Evolutionary conservation across 2,329 filamentous ascomycete genomes (phyloP).

Genomic region (Phoma sp.): DNA sequence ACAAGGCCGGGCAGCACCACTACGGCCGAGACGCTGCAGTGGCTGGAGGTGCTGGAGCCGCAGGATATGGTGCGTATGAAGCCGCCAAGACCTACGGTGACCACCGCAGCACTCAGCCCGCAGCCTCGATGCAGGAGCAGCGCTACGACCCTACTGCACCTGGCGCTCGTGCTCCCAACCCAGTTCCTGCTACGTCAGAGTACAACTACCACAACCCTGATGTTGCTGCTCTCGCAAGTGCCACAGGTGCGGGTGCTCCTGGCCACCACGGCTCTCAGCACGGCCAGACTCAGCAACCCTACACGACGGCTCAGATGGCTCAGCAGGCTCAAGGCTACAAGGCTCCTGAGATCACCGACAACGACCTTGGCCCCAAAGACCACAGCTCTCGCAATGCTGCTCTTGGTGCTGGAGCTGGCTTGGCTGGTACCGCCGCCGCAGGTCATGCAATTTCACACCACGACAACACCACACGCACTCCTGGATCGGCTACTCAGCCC

Average conservation of each 20-base stretch:
- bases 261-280: neutral
- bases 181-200: conserved; percentile 27
- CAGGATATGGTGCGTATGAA: conserved; percentile 45
- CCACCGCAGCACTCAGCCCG: conserved; percentile 38
- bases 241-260: neutral
- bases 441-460: conserved; percentile 11
- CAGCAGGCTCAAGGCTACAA: conserved; percentile 11
- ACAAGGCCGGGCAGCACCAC: conserved; percentile 28
- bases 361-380: conserved; percentile 9
- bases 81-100: conserved; percentile 36
- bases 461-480: neutral
- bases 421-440: conserved; percentile 11
- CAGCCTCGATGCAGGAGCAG: conserved; percentile 40
- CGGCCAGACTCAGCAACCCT: conserved; percentile 7
- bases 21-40: too few relatives aligned
- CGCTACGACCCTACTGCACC: conserved; percentile 36
- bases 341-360: conserved; percentile 3
- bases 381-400: conserved; percentile 33
- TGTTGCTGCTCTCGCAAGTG: conserved; percentile 9
- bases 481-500: conserved; percentile 5
- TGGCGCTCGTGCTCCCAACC: conserved; percentile 31
- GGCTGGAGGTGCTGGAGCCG: conserved; percentile 39
- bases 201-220: conserved; percentile 22
- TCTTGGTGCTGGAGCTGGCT: conserved; percentile 24
- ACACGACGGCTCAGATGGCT: conserved; percentile 10